Conservation (phyloP, 2,329 filamentous ascomycete species). For the Thelonectria blattea region DNA sequence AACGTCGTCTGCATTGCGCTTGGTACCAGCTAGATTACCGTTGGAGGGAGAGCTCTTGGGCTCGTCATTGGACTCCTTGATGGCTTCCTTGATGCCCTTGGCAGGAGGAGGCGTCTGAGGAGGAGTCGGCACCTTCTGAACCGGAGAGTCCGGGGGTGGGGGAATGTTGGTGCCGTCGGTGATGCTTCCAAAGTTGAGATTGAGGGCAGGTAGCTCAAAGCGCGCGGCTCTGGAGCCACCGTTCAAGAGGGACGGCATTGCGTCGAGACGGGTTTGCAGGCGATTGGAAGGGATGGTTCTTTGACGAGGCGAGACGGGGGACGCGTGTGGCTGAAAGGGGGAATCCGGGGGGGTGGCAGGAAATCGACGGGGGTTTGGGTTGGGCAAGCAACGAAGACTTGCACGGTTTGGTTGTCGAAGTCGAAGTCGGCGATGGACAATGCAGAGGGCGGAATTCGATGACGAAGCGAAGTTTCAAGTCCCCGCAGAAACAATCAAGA, state of each 20-base stretch:
- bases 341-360: slow-evolving; percentile 21
- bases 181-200: slow-evolving; percentile 64
- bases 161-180: slow-evolving; percentile 68
- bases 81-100: slow-evolving; percentile 32
- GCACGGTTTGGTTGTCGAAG: background rate
- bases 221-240: slow-evolving; percentile 41
- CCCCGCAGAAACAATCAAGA: slow-evolving; percentile 37
- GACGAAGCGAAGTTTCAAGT: slow-evolving; percentile 37
- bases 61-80: slow-evolving; percentile 31
- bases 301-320: slow-evolving; percentile 19
- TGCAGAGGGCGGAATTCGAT: slow-evolving; percentile 31
- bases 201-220: slow-evolving; percentile 64
- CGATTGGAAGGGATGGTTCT: slow-evolving; percentile 24
- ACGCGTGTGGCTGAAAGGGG: slow-evolving; percentile 20
- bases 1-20: slow-evolving; percentile 59
- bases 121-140: slow-evolving; percentile 54
- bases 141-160: slow-evolving; percentile 61
- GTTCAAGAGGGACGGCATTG: slow-evolving; percentile 43
- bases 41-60: slow-evolving; percentile 43
- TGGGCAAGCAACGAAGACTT: background rate
- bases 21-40: slow-evolving; percentile 54
- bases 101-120: slow-evolving; percentile 44
- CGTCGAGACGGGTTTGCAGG: slow-evolving; percentile 14
- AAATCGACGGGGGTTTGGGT: background rate
- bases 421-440: slow-evolving; percentile 24